Evolutionary conservation across 345 rosid genomes (phyloP).

Genomic region (Barbarea vulgaris): DNA sequence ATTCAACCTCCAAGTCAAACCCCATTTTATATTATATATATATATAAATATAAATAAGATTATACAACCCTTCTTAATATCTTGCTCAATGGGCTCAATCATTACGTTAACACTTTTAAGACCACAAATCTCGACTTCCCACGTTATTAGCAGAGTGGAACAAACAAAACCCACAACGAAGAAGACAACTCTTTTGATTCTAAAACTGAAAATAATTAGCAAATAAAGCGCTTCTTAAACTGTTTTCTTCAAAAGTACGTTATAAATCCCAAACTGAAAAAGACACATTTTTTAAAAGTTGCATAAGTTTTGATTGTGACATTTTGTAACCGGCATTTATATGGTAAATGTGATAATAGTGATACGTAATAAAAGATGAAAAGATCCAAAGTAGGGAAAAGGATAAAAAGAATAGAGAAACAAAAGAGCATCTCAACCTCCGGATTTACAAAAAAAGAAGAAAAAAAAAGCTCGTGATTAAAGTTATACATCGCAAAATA

Average conservation of each 20-base stretch:
- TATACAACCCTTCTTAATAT: too few relatives aligned
- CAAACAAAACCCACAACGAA: conserved; percentile 21
- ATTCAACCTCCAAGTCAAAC: conserved; percentile 14
- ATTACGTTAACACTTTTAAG: conserved; percentile 14
- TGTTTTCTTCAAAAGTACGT: background rate
- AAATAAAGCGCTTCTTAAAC: background rate
- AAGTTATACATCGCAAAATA: conserved; percentile 31
- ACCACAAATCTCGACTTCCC: background rate
- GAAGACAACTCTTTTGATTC: background rate
- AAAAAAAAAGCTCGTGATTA: conserved; percentile 28
- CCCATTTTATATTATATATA: too few relatives aligned
- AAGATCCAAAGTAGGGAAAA: background rate
- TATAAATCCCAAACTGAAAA: background rate
- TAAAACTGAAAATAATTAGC: background rate
- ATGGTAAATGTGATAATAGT: background rate
- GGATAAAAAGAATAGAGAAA: conserved; percentile 23
- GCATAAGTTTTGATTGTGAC: background rate
- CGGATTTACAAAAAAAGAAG: conserved; percentile 40
- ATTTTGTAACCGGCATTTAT: background rate
- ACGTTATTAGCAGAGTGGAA: background rate
- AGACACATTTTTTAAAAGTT: background rate
- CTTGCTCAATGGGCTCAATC: background rate
- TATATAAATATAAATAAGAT: too few relatives aligned
- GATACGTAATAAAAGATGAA: conserved; percentile 5
- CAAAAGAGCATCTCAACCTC: conserved; percentile 33